Base-by-base conservation (phyloP, 2,329 filamentous ascomycete genomes). In the Xylariaceae sp. region DNA sequence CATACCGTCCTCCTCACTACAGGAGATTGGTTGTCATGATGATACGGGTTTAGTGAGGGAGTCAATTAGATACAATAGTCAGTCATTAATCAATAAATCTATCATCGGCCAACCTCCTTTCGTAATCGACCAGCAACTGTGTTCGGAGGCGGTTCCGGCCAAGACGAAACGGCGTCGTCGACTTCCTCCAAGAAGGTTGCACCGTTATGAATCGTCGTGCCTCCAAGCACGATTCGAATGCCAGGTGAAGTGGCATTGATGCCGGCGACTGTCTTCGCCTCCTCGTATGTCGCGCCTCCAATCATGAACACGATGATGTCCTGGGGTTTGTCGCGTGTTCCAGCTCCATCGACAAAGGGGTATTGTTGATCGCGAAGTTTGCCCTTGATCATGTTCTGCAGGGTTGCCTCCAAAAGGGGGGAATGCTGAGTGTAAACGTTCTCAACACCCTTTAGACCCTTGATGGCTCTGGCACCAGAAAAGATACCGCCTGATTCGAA, bases 351-450 rank as follows among this genome's bases (percentile, higher is more conserved):
- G 4, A 97, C 84, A 71, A 97, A 99, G 0, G 94, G 95, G 71
- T 96, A 97, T 63, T 94, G 85, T 65, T 92, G 84, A 69, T 96
- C 90, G 68, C 86, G 88, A 60, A 99, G 76, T 35, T 89, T 85
- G 0, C 94, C 95, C 72, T 96, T 97, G 77, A 97, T 92, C 55
- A 99, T 79, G 67, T 93, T 93, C 71, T 97, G 93, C 15, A 99
- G 77, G 0, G 92, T 97, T 23, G 84, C 83, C 73, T 97, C 92
- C 13, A 99, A 75, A 18, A 91, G 82, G 0, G 95, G 92, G 4
- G 91, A 95, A 73, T 99, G 94, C 73, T 99, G 95, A 0, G 94
- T 99, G 73, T 99, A 99, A 34, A 99, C 94, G 68, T 99, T 99
- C 73, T 99, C 95, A 1, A 99, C 94, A 1, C 94, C 94, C 71